Conservation (phyloP, 106 monocot genomes). For the Iris macrosiphon region DNA sequence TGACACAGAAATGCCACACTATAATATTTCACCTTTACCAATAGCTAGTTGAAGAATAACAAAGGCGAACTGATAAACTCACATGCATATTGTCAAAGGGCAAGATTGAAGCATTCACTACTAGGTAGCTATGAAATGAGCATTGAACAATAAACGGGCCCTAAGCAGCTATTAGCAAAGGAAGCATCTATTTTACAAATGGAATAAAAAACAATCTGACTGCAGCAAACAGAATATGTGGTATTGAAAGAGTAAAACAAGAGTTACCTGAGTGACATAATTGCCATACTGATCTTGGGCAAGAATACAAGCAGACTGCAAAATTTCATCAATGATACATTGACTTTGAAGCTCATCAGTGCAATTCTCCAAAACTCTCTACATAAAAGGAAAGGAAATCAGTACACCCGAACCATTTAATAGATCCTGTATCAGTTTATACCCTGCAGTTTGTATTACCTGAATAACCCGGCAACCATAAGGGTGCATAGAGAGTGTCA, state of each 20-base stretch:
- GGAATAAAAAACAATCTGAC: no score
- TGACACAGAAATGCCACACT: no score
- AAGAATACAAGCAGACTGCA: slow-evolving; percentile 73
- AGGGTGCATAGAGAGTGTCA: slow-evolving; percentile 76
- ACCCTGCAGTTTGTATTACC: slow-evolving; percentile 20
- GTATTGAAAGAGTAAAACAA: not conserved
- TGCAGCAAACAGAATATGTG: not conserved
- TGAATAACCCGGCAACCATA: slow-evolving; percentile 99
- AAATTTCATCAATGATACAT: slow-evolving; percentile 82
- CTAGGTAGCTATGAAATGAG: no score
- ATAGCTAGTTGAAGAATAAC: no score
- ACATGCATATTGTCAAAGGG: no score
- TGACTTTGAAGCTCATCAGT: slow-evolving; percentile 64
- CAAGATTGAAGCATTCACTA: no score
- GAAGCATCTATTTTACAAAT: no score
- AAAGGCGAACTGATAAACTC: no score
- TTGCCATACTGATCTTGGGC: slow-evolving; percentile 98
- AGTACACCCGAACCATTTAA: not conserved
- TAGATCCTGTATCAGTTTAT: not conserved
- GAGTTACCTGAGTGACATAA: slow-evolving; percentile 93
- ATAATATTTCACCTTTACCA: no score
- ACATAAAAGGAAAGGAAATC: slow-evolving; percentile 2
- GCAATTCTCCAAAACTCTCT: slow-evolving; percentile 94
- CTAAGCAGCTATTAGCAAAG: no score
- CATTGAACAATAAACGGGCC: no score